Evolutionary conservation across 2,329 filamentous ascomycete genomes (phyloP), one percentile per base, ranked within the genome.

Genomic region (Xenoacremonium recifei): DNA sequence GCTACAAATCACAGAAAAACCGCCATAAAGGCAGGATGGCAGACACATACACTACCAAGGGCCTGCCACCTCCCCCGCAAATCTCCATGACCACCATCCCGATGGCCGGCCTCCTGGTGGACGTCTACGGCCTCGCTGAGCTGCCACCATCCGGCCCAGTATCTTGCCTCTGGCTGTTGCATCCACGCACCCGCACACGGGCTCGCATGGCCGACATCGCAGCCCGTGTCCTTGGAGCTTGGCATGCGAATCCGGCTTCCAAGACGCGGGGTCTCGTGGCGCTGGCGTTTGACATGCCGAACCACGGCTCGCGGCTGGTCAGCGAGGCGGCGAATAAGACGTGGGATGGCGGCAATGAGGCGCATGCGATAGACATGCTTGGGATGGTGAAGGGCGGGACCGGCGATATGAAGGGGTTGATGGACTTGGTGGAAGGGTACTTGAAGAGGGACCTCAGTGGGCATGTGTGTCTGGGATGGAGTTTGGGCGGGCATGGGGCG

Each of bases 361-460:
- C 75, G 6, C 93, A 97, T 69, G 92, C 90, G 0, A 82, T 89
- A 60, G 93, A 99, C 64, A 96, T 99, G 90, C 90, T 93, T 61
- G 82, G 80, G 21, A 80, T 82, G 47, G 85, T 91, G 45, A 79
- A 80, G 65, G 76, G 79, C 39, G 92, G 87, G 0, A 85, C 86
- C 12, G 67, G 71, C n/a, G 92, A 97, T 63, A 83, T 85, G 23
- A 80, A 77, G 13, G 73, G 84, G 9, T 69, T 97, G 48, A 84
- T 97, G 51, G 85, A 90, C 54, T 79, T 89, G 42, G 70, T 95
- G 2, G 80, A 80, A n/a, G 82, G 82, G 1, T 95, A 91, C 59
- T 68, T 93, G 17, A 51, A 59, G 13, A 63, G 69, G 27, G 55
- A 54, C 30, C 70, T 79, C 16, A 75, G 80, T 49, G 76, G 82